Base-by-base conservation (phyloP, 2,329 filamentous ascomycete genomes). In the Phialocephala subalpina region DNA sequence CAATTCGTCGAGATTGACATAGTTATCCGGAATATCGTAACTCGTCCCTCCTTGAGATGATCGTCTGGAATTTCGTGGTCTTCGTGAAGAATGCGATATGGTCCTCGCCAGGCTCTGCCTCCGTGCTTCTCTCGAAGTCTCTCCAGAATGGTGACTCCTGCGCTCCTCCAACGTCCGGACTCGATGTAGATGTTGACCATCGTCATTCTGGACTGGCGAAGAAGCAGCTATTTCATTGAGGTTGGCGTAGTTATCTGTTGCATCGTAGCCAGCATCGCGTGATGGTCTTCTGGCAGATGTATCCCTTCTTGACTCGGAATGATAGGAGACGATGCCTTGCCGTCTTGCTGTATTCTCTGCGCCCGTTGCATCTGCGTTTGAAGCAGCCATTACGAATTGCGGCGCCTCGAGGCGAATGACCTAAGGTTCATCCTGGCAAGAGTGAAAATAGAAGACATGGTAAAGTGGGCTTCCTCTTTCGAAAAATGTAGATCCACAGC, bases 1-100 rank as follows among this genome's bases (percentile, higher is more conserved):
- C 4, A 80, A 67, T 70, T 85, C 84, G 64, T 80, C 78, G 27
- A 84, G 74, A 66, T 82, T 81, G 49, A 70, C 76, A 65, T 82
- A 84, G 45, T 69, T 66, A 47, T 74, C 69, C 9, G 73, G 71
- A 18, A 73, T 40, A 57, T 72, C 59, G 47, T 74, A 74, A 33
- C 52, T 56, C 27, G 22, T 29, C 2, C 61, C 60, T 47, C 63
- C 42, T 22, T 47, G 27, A n/a, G 65, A 59, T n/a, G 60, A 20
- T 27, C 58, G 36, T 36, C 45, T 55, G 25, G 53, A 40, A 42
- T 35, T 61, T 36, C 45, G 55, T 42, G 27, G 11, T 62, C 35
- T 59, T 38, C 52, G 56, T 3, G 53, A 40, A 35, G 62, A 52
- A 47, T 60, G 47, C 12, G 69, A 64, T 60, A 45, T 45, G 20